Evolutionary conservation across 129 eudicot species (phyloP).

Genomic region (Lonicera japonica): DNA sequence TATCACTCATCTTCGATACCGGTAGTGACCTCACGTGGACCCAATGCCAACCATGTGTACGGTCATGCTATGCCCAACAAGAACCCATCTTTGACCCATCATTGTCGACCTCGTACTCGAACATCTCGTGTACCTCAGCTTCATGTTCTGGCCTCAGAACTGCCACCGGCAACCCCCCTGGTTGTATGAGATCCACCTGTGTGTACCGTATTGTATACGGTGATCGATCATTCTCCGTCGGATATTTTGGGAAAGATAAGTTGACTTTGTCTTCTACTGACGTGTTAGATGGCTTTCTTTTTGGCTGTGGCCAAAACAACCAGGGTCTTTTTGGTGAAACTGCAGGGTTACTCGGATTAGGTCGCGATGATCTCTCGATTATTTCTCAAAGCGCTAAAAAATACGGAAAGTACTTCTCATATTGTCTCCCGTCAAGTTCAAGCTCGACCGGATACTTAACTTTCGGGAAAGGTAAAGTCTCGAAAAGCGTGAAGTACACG

Average conservation of each 20-base stretch:
- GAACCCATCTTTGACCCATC: slow-evolving; percentile 64
- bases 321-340: slow-evolving; percentile 54
- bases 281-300: slow-evolving; percentile 22
- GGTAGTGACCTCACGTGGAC: slow-evolving; percentile 93
- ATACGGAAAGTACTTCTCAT: slow-evolving; percentile 58
- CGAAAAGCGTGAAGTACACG: slow-evolving; percentile 24
- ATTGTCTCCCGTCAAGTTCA: slow-evolving; percentile 66
- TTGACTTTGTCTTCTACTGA: slow-evolving; percentile 39
- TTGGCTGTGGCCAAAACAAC: slow-evolving; percentile 84
- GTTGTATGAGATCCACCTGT: slow-evolving; percentile 49
- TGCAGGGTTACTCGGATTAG: slow-evolving; percentile 74
- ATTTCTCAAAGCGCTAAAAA: slow-evolving; percentile 50
- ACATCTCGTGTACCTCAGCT: slow-evolving; percentile 47
- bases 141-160: slow-evolving; percentile 37
- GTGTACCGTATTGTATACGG: slow-evolving; percentile 64
- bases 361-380: slow-evolving; percentile 40
- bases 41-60: slow-evolving; percentile 70
- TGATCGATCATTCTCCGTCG: slow-evolving; percentile 62
- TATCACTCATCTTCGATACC: slow-evolving; percentile 68
- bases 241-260: slow-evolving; percentile 50
- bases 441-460: too few species aligned
- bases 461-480: slow-evolving; percentile 32
- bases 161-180: slow-evolving; percentile 50
- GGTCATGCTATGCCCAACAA: slow-evolving; percentile 48
- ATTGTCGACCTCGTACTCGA: slow-evolving; percentile 48